phyloP scores from a whole-genome alignment of 164 flowering plant genomes.

The Berberis vulgaris region DNA sequence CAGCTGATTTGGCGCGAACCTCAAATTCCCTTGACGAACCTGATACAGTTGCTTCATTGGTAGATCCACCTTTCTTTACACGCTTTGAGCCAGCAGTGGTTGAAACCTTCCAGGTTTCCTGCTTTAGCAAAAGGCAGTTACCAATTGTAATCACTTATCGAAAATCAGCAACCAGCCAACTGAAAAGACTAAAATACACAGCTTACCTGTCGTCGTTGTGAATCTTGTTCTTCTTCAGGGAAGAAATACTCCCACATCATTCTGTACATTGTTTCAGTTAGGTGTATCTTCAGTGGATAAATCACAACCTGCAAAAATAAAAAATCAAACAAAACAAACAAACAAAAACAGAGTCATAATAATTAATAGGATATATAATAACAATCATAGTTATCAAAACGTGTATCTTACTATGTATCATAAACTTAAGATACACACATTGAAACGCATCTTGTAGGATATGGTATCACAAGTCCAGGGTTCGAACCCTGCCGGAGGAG shows the following conservation, averaged over 20 bases:
- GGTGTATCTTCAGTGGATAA: slow-evolving; percentile 89
- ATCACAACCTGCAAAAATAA: slow-evolving; percentile 64
- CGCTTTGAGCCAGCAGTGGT: slow-evolving; percentile 85
- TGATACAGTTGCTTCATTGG: slow-evolving; percentile 50
- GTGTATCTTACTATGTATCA: too few relatives aligned
- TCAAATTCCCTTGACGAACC: slow-evolving; percentile 46
- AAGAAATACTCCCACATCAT: slow-evolving; percentile 98
- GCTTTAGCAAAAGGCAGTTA: slow-evolving; percentile 17
- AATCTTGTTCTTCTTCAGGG: slow-evolving; percentile 98
- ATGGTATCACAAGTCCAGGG: too few relatives aligned
- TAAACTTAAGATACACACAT: too few relatives aligned
- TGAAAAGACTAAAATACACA: neutral
- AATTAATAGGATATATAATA: neutral
- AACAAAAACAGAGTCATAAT: neutral
- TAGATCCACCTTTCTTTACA: slow-evolving; percentile 54
- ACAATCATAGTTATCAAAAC: too few relatives aligned
- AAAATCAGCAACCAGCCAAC: neutral
- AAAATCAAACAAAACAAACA: neutral
- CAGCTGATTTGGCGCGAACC: slow-evolving; percentile 32
- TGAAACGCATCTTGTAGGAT: too few relatives aligned
- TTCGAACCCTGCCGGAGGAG: too few relatives aligned
- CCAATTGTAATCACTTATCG: neutral
- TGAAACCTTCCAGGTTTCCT: slow-evolving; percentile 98
- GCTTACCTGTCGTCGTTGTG: slow-evolving; percentile 86
- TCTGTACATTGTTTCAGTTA: slow-evolving; percentile 89